Evolutionary conservation across 2,329 filamentous ascomycete species (phyloP), one percentile per base, ranked within the genome.

Genomic region (Pyrenophora graminea): DNA sequence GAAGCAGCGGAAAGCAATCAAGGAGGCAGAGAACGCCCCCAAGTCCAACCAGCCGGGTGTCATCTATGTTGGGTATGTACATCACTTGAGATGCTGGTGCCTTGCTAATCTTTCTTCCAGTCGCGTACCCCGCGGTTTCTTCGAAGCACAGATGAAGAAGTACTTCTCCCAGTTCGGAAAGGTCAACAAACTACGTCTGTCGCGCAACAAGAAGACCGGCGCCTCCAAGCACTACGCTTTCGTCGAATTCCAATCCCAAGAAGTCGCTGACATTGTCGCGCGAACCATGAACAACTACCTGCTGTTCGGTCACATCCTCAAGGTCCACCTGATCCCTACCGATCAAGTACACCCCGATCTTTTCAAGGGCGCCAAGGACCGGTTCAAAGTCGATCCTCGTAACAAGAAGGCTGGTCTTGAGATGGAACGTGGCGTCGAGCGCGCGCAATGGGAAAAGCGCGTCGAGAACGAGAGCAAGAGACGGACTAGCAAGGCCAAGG

Each of bases 211-310:
- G 76, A 88, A 88, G 74, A 97, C 92, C 1, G 94, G 94, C 48
- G 85, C 85, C 51, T 91, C 89, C 72, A 96, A 94, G 79, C 94
- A 97, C 79, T 96, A 89, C 69, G 94, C 91, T 27, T 99, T 97
- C 74, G 83, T 99, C 68, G 91, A 99, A 76, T 99, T 99, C 68
- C 77, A 77, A 2, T 84, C 83, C 6, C 78, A 81, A 30, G 87
- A 91, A 50, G 89, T 91, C n/a, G 93, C 94, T 33, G 88, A 90
- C 66, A 91, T 97, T 63, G 93, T 96, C 25, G 88, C 90, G 42
- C 90, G 91, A 77, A 96, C 94, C 18, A 99, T 99, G 94, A 85
- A 97, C 80, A 95, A 92, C 77, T 99, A 99, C 76, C 85, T 97
- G 33, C 82, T 99, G 69, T 97, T 96, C 73, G 90, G 91, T 5